Percentiles rank a stretch among this genome's conserved stretches.
Conservation (phyloP, 2,329 filamentous ascomycete genomes). For the Aspergillus quadrilineatus region DNA sequence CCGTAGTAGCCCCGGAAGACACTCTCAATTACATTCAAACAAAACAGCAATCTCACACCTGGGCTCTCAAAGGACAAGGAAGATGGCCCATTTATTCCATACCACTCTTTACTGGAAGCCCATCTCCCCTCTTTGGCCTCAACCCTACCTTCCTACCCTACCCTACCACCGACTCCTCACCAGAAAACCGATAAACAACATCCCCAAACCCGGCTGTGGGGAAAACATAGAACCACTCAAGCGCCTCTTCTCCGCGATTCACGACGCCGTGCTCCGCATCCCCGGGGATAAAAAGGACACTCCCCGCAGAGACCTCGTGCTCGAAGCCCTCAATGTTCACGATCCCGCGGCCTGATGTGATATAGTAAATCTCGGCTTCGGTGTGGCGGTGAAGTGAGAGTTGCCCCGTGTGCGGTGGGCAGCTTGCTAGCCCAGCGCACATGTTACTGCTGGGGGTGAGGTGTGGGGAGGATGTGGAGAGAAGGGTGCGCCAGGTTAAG, state of each 20-base stretch:
- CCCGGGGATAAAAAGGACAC: slow-evolving; percentile 44
- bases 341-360: slow-evolving; percentile 38
- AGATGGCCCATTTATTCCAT: no score
- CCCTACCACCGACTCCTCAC: background rate
- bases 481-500: slow-evolving; percentile 2
- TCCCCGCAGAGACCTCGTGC: slow-evolving; percentile 33
- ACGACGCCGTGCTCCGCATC: slow-evolving; percentile 45
- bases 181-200: slow-evolving; percentile 40
- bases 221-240: slow-evolving; percentile 46
- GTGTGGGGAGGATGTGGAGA: background rate
- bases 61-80: no score
- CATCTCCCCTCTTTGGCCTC: background rate
- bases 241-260: slow-evolving; percentile 28
- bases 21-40: no score
- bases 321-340: slow-evolving; percentile 40
- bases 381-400: slow-evolving; percentile 35
- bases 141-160: background rate
- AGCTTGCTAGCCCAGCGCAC: background rate
- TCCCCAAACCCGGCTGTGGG: slow-evolving; percentile 39
- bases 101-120: no score
- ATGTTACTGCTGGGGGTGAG: background rate
- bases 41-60: no score
- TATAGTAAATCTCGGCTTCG: slow-evolving; percentile 47
- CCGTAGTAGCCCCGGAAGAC: no score
- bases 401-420: background rate